Percentiles rank a stretch among this genome's conserved stretches.
Evolutionary conservation across 495 filamentous ascomycete species (phyloP).

Genomic region (Chlorociboria aeruginascens): DNA sequence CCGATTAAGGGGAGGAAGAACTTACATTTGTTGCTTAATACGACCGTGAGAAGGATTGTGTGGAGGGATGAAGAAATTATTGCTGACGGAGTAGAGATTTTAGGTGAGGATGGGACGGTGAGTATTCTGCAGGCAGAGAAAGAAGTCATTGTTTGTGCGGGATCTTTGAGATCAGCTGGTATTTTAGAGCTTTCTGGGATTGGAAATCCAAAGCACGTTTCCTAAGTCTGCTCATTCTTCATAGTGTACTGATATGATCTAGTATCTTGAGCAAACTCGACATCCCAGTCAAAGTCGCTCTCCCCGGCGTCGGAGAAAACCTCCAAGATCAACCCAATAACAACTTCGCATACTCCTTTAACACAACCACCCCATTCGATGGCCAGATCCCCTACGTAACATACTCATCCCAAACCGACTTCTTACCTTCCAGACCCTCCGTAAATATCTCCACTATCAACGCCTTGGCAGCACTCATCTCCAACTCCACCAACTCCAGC

Average conservation of each 20-base stretch:
- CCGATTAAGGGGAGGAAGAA: slow-evolving; percentile 27
- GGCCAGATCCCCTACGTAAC: slow-evolving; percentile 1
- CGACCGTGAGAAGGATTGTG: slow-evolving; percentile 9
- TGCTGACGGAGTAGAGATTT: slow-evolving; percentile 14
- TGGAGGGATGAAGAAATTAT: slow-evolving; percentile 10
- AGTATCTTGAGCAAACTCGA: slow-evolving; percentile 32
- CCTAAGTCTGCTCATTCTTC: slow-evolving; percentile 10
- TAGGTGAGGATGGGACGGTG: not conserved
- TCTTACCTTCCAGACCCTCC: not conserved
- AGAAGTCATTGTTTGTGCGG: slow-evolving; percentile 10
- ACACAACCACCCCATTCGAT: slow-evolving; percentile 6
- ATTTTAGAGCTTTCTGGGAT: slow-evolving; percentile 12
- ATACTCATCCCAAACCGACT: slow-evolving; percentile 22
- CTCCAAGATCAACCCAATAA: slow-evolving; percentile 53
- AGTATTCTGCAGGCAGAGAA: slow-evolving; percentile 1
- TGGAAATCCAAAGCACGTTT: slow-evolving; percentile 18
- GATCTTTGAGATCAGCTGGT: slow-evolving; percentile 1
- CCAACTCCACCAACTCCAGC: not conserved
- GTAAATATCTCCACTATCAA: not conserved
- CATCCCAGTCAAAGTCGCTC: slow-evolving; percentile 39
- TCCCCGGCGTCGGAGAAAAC: slow-evolving; percentile 49
- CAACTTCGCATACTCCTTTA: slow-evolving; percentile 28
- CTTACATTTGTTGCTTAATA: slow-evolving; percentile 19
- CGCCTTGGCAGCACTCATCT: not conserved
- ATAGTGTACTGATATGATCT: slow-evolving; percentile 36